phyloP scores from a whole-genome alignment of 2,329 filamentous ascomycete genomes.

The Hymenotorrendiella dingleyae region DNA sequence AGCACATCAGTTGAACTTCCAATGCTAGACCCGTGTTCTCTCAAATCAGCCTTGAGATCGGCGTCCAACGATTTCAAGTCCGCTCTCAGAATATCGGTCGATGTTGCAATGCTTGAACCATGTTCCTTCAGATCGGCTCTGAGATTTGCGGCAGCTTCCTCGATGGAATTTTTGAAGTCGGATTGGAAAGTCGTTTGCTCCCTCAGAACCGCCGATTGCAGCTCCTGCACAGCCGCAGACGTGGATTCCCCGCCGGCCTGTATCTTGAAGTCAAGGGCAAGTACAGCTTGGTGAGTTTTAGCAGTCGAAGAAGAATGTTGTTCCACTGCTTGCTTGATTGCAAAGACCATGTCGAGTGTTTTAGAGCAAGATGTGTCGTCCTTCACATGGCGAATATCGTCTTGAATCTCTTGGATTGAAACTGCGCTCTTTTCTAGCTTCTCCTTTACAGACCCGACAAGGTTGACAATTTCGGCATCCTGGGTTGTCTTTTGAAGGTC shows the following conservation, averaged over 20 bases:
- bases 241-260: slow-evolving; percentile 10
- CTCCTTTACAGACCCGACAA: neutral
- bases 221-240: slow-evolving; percentile 6
- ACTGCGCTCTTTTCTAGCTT: neutral
- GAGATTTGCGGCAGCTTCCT: slow-evolving; percentile 9
- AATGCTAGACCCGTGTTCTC: slow-evolving; percentile 6
- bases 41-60: slow-evolving; percentile 11
- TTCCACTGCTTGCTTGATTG: neutral
- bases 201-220: slow-evolving; percentile 7
- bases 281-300: slow-evolving; percentile 3
- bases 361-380: neutral
- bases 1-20: slow-evolving; percentile 7
- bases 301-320: neutral
- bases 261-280: slow-evolving; percentile 9
- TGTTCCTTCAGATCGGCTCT: slow-evolving; percentile 9
- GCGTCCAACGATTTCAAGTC: slow-evolving; percentile 10
- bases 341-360: neutral
- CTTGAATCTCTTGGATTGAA: neutral
- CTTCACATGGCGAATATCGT: neutral
- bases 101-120: slow-evolving; percentile 6
- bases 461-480: neutral
- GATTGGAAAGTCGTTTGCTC: slow-evolving; percentile 8
- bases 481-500: neutral
- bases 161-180: slow-evolving; percentile 4
- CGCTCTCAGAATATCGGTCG: neutral